Evolutionary conservation across 495 filamentous ascomycete genomes (phyloP).

Genomic region (Aspergillus diversus): DNA sequence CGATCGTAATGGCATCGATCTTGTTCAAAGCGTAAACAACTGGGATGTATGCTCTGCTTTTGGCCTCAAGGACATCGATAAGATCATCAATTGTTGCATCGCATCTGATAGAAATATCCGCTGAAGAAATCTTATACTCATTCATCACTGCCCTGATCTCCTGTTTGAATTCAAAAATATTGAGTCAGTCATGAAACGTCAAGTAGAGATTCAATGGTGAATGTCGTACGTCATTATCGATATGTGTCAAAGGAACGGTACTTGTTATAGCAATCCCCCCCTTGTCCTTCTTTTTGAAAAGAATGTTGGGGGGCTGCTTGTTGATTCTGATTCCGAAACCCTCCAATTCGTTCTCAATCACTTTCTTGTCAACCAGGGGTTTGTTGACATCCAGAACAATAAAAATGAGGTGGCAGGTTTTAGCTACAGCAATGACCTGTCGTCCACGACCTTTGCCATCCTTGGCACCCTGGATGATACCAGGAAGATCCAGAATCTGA

Average conservation of each 20-base stretch:
- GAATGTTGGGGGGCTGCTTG: slow-evolving; percentile 94
- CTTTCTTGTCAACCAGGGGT: slow-evolving; percentile 92
- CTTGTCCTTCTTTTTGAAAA: slow-evolving; percentile 99
- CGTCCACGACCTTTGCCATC: slow-evolving; percentile 97
- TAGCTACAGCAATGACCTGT: slow-evolving; percentile 97
- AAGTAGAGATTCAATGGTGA: not conserved
- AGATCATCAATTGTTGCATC: slow-evolving; percentile 91
- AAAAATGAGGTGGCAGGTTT: slow-evolving; percentile 98
- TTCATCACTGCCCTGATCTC: slow-evolving; percentile 98
- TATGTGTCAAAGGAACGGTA: slow-evolving; percentile 88
- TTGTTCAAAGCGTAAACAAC: slow-evolving; percentile 99
- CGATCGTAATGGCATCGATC: slow-evolving; percentile 96
- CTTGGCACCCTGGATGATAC: slow-evolving; percentile 98
- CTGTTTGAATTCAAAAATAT: slow-evolving; percentile 35
- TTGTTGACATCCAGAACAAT: slow-evolving; percentile 99
- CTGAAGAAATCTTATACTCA: slow-evolving; percentile 96
- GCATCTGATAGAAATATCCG: slow-evolving; percentile 96
- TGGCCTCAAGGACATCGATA: slow-evolving; percentile 95
- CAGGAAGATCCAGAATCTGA: slow-evolving; percentile 97
- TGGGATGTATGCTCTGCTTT: slow-evolving; percentile 93
- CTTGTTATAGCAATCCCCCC: slow-evolving; percentile 92
- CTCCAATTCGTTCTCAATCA: slow-evolving; percentile 96
- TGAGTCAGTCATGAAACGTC: slow-evolving; percentile 25
- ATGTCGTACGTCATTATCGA: slow-evolving; percentile 74
- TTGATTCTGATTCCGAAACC: slow-evolving; percentile 98